Conservation (phyloP, 208 protist species). For the Leishmania aethiopica region DNA sequence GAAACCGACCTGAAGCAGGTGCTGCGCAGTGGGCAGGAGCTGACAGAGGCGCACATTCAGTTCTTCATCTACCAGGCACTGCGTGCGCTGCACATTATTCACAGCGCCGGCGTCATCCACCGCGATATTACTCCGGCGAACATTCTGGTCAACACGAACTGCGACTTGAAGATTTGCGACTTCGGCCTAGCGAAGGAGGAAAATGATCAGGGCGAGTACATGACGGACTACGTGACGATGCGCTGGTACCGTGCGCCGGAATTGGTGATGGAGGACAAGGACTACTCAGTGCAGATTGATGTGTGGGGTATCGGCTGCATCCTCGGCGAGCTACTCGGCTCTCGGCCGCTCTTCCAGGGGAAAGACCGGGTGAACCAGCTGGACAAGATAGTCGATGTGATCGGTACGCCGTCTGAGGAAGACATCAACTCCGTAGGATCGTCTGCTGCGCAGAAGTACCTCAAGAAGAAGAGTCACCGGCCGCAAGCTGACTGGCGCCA, state of each 20-base stretch:
- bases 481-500: constrained; percentile 59
- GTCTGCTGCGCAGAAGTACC: constrained; percentile 85
- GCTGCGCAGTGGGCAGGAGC: constrained; percentile 87
- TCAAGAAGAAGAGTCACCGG: constrained; percentile 73
- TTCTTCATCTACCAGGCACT: constrained; percentile 97
- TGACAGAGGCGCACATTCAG: constrained; percentile 94
- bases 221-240: constrained; percentile 96
- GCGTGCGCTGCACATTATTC: constrained; percentile 93
- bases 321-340: constrained; percentile 87
- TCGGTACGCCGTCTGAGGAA: constrained; percentile 89
- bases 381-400: constrained; percentile 93
- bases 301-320: constrained; percentile 93
- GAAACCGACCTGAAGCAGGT: constrained; percentile 96
- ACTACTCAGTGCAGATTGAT: constrained; percentile 91
- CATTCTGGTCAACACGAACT: constrained; percentile 97
- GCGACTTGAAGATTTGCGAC: constrained; percentile 97
- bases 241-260: constrained; percentile 95
- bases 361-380: constrained; percentile 91
- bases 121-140: constrained; percentile 97
- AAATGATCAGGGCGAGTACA: constrained; percentile 85
- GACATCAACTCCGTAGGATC: constrained; percentile 85
- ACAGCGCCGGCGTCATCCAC: constrained; percentile 95
- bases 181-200: constrained; percentile 93
- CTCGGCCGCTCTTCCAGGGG: constrained; percentile 86
- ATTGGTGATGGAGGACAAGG: constrained; percentile 92